Evolutionary conservation across 352 stramenopile species (phyloP), one percentile per base, ranked within the genome.

Genomic region (Pythium monospermum): DNA sequence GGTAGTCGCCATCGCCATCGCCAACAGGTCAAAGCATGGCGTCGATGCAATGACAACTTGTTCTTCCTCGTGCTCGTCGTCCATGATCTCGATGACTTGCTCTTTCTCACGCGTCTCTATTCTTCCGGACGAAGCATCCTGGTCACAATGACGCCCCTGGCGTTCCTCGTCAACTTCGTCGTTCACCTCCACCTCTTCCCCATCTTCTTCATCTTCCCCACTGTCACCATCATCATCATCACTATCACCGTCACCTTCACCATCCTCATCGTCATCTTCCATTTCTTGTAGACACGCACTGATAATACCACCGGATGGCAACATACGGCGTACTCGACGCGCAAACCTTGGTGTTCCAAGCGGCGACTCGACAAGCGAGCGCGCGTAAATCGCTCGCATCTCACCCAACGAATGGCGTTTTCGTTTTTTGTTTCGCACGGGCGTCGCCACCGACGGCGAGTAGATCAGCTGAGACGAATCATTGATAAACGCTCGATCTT

Each of bases 401-500:
- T 87, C 63, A 1, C 69, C 71, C 38, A 39, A 57, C 35, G 59
- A 75, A 19, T 60, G 53, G 50, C 37, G 52, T 31, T 56, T 68
- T 12, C 15, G 49, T 26, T 49, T 63, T 25, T 52, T 59, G n/a
- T 49, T 53, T 1, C 48, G 48, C 18, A 53, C 38, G n/a, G 53
- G 42, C 4, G 53, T 64, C 18, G 53, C 37, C 10, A 57, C 36
- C 2, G 60, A 64, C 18, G 63, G 78, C 6, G 81, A 90, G 56
- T 86, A 91, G n/a, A 88, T 37, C 30, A 91, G 49, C 53, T 92
- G 82, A 3, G 82, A 90, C 1, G 78, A 87, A 66, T 92, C 71
- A 44, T 92, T 83, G 44, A 92, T 92, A 33, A 92, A 92, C 26
- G 78, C 86, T 23, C 79, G 59, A 39, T 90, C 78, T 2, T 67